Percentiles rank a stretch among this genome's conserved stretches.
These are phyloP conservation scores for Thamnidium elegans DNA, from an alignment of 192 early-diverging fungal species.

Conservation along the genomic window DNA sequence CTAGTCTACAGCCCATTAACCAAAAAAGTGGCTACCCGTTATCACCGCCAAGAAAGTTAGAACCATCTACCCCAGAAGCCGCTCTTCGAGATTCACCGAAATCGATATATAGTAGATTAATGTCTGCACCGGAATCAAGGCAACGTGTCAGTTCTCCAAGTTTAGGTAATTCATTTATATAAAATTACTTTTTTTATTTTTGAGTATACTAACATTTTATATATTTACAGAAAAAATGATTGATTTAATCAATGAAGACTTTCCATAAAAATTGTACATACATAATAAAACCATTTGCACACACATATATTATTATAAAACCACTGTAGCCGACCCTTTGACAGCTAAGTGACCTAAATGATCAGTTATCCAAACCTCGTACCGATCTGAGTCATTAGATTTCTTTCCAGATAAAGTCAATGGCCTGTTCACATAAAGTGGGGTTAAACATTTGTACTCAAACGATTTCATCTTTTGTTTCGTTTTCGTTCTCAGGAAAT, in stretches of 20 bases:
- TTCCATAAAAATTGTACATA: not conserved
- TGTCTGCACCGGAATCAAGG: not conserved
- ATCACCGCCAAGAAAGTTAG: not conserved
- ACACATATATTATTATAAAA: not conserved
- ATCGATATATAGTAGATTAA: not conserved
- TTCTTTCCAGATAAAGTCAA: conserved; percentile 4
- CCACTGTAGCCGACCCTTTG: conserved; percentile 5
- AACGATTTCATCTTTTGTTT: not conserved
- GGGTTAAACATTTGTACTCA: conserved; percentile 11
- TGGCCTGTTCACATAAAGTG: conserved; percentile 4
- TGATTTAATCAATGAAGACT: not conserved
- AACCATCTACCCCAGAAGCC: no score
- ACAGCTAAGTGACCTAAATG: conserved; percentile 13
- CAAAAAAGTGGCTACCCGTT: not conserved
- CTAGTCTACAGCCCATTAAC: conserved; percentile 2
- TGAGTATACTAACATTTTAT: not conserved
- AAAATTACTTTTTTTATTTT: not conserved
- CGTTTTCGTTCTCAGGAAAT: not conserved
- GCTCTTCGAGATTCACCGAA: not conserved
- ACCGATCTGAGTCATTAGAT: not conserved
- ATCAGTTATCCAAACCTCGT: conserved; percentile 14
- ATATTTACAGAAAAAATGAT: not conserved
- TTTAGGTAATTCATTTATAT: not conserved
- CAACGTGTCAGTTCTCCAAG: not conserved
- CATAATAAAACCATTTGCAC: not conserved